Conservation (phyloP, 441 rosid species). For the Gossypium laxum region DNA sequence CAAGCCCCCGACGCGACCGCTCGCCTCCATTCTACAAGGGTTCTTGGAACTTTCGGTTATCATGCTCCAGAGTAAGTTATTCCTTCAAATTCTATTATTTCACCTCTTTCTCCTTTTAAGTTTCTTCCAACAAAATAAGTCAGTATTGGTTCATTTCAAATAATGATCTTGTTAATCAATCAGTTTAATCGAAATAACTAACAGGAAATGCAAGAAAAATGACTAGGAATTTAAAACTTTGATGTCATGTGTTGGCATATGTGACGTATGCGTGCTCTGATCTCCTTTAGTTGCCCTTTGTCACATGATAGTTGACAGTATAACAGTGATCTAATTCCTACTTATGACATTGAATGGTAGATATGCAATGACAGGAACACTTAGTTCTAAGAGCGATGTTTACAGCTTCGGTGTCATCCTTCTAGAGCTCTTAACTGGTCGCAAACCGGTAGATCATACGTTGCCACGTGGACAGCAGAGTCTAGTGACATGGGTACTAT, state of each 20-base stretch:
- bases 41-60: slow-evolving; percentile 53
- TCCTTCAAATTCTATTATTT: not conserved
- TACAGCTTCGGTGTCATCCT: slow-evolving; percentile 57
- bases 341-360: slow-evolving; percentile 19
- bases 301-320: not conserved
- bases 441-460: slow-evolving; percentile 54
- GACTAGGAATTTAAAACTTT: not conserved
- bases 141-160: not conserved
- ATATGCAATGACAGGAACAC: slow-evolving; percentile 53
- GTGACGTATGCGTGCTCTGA: not conserved
- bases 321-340: not conserved
- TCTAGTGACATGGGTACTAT: slow-evolving; percentile 57
- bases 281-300: not conserved
- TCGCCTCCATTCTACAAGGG: slow-evolving; percentile 41
- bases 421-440: slow-evolving; percentile 53
- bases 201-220: not conserved
- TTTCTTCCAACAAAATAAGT: not conserved
- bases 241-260: not conserved
- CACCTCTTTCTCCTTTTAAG: not conserved
- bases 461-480: slow-evolving; percentile 56
- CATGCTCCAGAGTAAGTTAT: slow-evolving; percentile 49
- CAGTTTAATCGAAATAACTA: not conserved
- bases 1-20: slow-evolving; percentile 41
- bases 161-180: not conserved
- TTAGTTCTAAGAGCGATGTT: slow-evolving; percentile 52